Conservation (phyloP, 2,329 filamentous ascomycete species). For the Apiospora malaysiana region DNA sequence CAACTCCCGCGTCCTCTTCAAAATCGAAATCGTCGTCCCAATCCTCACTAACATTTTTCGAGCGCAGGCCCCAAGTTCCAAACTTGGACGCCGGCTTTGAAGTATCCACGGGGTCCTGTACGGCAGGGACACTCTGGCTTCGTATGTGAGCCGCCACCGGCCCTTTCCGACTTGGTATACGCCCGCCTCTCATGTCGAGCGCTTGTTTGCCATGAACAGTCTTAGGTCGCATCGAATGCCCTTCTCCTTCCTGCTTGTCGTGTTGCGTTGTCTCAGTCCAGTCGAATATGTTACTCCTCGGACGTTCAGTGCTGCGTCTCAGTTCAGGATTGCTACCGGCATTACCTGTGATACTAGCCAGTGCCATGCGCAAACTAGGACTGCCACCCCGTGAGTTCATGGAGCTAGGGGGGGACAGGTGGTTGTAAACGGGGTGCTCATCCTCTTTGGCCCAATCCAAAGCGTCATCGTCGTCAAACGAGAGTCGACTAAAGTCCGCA, state of each 20-base stretch:
- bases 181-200: constrained; percentile 72
- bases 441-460: constrained; percentile 68
- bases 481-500: constrained; percentile 56
- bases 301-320: constrained; percentile 52
- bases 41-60: constrained; percentile 81
- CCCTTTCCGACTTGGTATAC: constrained; percentile 68
- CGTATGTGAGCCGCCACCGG: constrained; percentile 75
- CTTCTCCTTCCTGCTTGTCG: constrained; percentile 65
- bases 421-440: constrained; percentile 58
- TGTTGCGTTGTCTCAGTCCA: constrained; percentile 72
- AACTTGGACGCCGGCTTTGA: constrained; percentile 70
- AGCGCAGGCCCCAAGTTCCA: constrained; percentile 81
- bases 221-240: constrained; percentile 68
- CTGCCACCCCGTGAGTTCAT: constrained; percentile 60
- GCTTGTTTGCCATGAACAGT: constrained; percentile 81
- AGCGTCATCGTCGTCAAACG: constrained; percentile 67
- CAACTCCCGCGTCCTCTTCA: constrained; percentile 47
- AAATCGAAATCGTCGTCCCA: constrained; percentile 94
- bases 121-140: constrained; percentile 80
- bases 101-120: constrained; percentile 65
- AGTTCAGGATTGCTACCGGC: constrained; percentile 41
- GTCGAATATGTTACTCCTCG: constrained; percentile 76
- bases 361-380: constrained; percentile 59
- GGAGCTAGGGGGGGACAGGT: constrained; percentile 64
- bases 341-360: constrained; percentile 59